Base-by-base conservation (phyloP, 2,329 filamentous ascomycete genomes). In the Aplosporella prunicola region DNA sequence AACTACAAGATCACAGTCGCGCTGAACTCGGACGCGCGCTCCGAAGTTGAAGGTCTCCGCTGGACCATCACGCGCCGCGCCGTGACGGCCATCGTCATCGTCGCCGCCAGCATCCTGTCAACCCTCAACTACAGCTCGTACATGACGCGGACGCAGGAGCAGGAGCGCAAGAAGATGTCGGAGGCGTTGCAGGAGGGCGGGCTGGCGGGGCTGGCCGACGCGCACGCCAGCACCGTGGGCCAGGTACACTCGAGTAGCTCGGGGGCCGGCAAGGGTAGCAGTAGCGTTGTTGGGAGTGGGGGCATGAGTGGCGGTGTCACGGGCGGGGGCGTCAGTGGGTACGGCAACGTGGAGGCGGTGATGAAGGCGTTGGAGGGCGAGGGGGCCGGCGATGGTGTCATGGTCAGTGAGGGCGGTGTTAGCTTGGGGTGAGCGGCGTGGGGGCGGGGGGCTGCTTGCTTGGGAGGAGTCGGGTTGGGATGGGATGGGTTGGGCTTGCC, bases 1-100 rank as follows among this genome's bases (percentile, higher is more conserved):
- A 93, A 89, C 62, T 94, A 96, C 63, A 91, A 93, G 58, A 96
- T 98, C 58, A 93, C 84, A 15, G 86, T 94, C 20, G 72, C 76
- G 26, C 72, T 98, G 28, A 93, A 86, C 57, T 91, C 85, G 44
- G 91, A 96, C 58, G 78, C 82, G 32, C 88, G 89, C 57, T 89
- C 83, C 4, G 84, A 95, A 50, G 88, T 96, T 32, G 91, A 98
- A 59, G 82, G 80, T 2, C 66, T 98, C 32, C 72, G 91, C 42
- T 96, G 91, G 91, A 78, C 95, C 27, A 62, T 81, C 40, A 81
- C 78, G 8, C 62, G 78, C 30, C 64, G 78, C n/a, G 76, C 76
- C 2, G 75, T 76, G 10, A 63, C 76, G 41, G 73, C 76, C 1
- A 66, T 81, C 43, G 73, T 55, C 5, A 49, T 63, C 10, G 59